Percentiles rank a stretch among this genome's conserved stretches.
These are phyloP conservation scores for Paralagenidium karlingii DNA, from an alignment of 352 stramenopile species.

Conservation along the genomic window DNA sequence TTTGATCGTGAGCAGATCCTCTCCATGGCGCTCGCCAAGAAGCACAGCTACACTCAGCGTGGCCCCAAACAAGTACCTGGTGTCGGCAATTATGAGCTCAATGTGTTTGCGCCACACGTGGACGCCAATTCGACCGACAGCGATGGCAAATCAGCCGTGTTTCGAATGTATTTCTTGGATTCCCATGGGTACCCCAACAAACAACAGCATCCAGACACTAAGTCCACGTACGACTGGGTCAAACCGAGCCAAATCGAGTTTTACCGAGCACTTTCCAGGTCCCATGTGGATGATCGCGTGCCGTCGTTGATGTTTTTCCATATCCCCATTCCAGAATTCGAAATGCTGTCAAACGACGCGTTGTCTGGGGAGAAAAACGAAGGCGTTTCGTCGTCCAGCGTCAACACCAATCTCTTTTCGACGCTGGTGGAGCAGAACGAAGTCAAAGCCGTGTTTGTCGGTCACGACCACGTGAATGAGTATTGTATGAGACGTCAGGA, in stretches of 20 bases:
- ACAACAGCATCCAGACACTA: constrained; percentile 16
- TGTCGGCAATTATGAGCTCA: constrained; percentile 43
- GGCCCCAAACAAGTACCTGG: constrained; percentile 20
- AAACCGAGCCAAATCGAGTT: constrained; percentile 34
- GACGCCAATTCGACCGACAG: constrained; percentile 17
- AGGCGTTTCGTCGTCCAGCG: constrained; percentile 14
- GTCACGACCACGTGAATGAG: constrained; percentile 51
- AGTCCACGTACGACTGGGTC: constrained; percentile 35
- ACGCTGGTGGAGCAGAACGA: constrained; percentile 31
- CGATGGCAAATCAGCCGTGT: constrained; percentile 10
- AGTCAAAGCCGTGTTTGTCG: constrained; percentile 44
- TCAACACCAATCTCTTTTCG: constrained; percentile 28
- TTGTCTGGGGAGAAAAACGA: constrained; percentile 25
- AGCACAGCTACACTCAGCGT: constrained; percentile 24
- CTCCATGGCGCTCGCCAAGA: constrained; percentile 12
- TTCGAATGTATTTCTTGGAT: constrained; percentile 58
- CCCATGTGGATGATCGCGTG: constrained; percentile 5
- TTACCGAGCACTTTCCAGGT: constrained; percentile 15
- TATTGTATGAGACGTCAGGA: constrained; percentile 27
- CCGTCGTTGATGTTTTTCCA: constrained; percentile 57
- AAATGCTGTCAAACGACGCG: constrained; percentile 1
- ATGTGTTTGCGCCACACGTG: constrained; percentile 24
- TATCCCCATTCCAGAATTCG: constrained; percentile 40
- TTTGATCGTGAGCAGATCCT: constrained; percentile 23
- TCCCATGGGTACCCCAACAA: constrained; percentile 15